Percentiles rank a stretch among this genome's conserved stretches.
Evolutionary conservation across 2,329 filamentous ascomycete species (phyloP).

Genomic region (Venturia asperata): DNA sequence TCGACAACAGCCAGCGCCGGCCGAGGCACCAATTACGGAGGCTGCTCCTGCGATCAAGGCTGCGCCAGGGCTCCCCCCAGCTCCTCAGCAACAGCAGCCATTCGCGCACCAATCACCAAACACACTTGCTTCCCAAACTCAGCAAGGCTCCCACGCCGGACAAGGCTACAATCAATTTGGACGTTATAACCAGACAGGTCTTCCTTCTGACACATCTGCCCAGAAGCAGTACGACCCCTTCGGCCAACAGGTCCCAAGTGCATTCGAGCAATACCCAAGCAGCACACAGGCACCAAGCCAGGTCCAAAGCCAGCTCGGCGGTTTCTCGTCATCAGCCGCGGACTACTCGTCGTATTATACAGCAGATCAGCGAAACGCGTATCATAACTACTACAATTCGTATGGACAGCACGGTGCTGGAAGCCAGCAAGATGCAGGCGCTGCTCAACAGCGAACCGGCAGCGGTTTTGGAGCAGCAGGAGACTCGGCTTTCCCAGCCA

Average conservation of each 20-base stretch:
- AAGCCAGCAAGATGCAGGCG: slow-evolving; percentile 65
- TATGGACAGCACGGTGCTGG: slow-evolving; percentile 51
- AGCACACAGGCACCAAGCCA: slow-evolving; percentile 48
- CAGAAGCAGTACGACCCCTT: slow-evolving; percentile 89
- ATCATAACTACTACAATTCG: slow-evolving; percentile 57
- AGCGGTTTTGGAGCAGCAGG: slow-evolving; percentile 62
- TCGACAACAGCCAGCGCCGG: slow-evolving; percentile 33
- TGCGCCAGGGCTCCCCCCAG: slow-evolving; percentile 56
- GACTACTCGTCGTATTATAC: slow-evolving; percentile 86
- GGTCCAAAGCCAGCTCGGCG: slow-evolving; percentile 54
- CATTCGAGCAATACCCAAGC: slow-evolving; percentile 42
- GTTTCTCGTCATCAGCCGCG: slow-evolving; percentile 65
- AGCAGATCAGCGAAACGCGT: slow-evolving; percentile 66
- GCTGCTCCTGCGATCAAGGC: slow-evolving; percentile 48
- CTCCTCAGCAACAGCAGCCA: slow-evolving; percentile 45
- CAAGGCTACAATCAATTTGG: slow-evolving; percentile 57
- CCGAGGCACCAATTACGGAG: slow-evolving; percentile 31
- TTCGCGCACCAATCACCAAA: slow-evolving; percentile 38
- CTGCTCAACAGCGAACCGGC: slow-evolving; percentile 67
- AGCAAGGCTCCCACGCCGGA: slow-evolving; percentile 38
- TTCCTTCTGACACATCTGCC: slow-evolving; percentile 48
- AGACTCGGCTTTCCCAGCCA: slow-evolving; percentile 56
- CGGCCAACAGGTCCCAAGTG: slow-evolving; percentile 55
- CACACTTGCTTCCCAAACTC: slow-evolving; percentile 47
- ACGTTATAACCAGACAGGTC: slow-evolving; percentile 57